These are phyloP conservation scores for thale cress (Arabidopsis thaliana) DNA, from an alignment of 345 rosid genomes.

Conservation along the genomic window TAIR10.1 NC_003074.8:9954501-9955000, in stretches of 20 bases:
- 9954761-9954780: constrained; percentile 97
- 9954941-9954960: constrained; percentile 88
- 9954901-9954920: background rate
- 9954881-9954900: constrained; percentile 13
- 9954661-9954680: constrained; percentile 1
- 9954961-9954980: constrained; percentile 97
- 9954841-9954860: constrained; percentile 76
- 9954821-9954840: constrained; percentile 98
- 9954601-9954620: constrained; percentile 99
- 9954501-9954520: constrained; percentile 99
- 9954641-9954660: constrained; percentile 80
- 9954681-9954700: background rate
- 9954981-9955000: constrained; percentile 90
- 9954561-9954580: background rate
- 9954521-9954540: constrained; percentile 42
- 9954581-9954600: constrained; percentile 48
- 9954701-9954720: constrained; percentile 1
- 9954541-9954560: constrained; percentile 27
- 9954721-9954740: constrained; percentile 37
- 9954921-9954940: constrained; percentile 79
- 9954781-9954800: constrained; percentile 93
- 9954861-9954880: constrained; percentile 9
- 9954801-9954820: constrained; percentile 96
- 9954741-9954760: constrained; percentile 65
- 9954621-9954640: constrained; percentile 98